A percentile compares a stretch with the other conserved stretches of the same genome.
Evolutionary conservation across 495 filamentous ascomycete species (phyloP).

Genomic region (Immersiella caudata): DNA sequence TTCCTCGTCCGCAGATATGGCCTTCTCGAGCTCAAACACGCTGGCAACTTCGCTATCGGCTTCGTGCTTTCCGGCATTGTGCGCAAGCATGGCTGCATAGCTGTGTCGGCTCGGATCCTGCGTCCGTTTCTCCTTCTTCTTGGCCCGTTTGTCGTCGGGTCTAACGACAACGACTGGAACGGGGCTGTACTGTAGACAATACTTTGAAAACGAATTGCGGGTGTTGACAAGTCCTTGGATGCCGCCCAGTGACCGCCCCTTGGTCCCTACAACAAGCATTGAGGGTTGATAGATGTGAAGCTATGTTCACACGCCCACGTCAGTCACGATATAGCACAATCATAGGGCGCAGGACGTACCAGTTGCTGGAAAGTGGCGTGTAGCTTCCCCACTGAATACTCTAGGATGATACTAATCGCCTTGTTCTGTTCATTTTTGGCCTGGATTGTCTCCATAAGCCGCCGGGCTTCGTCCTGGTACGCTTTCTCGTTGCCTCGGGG

Average conservation of each 20-base stretch:
- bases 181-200: constrained; percentile 92
- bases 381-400: constrained; percentile 89
- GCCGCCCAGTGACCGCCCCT: constrained; percentile 82
- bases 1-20: constrained; percentile 61
- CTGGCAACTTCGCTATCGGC: constrained; percentile 51
- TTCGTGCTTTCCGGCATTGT: constrained; percentile 61
- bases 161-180: constrained; percentile 97
- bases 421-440: constrained; percentile 82
- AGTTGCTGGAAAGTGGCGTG: constrained; percentile 91
- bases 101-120: constrained; percentile 76
- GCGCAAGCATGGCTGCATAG: constrained; percentile 79
- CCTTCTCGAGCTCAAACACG: constrained; percentile 50
- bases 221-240: constrained; percentile 84
- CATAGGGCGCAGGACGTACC: constrained; percentile 54
- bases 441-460: constrained; percentile 76
- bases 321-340: not conserved
- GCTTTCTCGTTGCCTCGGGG: constrained; percentile 72
- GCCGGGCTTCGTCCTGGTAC: constrained; percentile 80
- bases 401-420: constrained; percentile 83
- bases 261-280: constrained; percentile 92
- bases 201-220: constrained; percentile 89
- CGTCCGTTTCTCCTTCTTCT: constrained; percentile 87
- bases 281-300: constrained; percentile 93
- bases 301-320: constrained; percentile 44
- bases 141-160: constrained; percentile 83